Percentiles rank a stretch among this genome's conserved stretches.
phyloP scores from a whole-genome alignment of 1,284 basidiomycete species.

The Cryptococcus sp. region DNA sequence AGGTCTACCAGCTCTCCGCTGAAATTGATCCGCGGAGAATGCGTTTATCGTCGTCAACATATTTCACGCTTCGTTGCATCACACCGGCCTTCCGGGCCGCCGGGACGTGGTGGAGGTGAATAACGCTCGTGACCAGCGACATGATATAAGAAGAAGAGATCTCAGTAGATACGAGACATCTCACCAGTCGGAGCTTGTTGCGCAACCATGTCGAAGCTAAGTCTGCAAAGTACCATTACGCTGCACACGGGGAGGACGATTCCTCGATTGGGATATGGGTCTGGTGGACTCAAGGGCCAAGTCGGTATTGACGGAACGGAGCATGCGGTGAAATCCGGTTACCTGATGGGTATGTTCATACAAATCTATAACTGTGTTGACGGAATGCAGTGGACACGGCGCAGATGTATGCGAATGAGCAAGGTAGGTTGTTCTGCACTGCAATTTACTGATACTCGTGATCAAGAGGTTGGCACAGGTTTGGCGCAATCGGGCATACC shows the following conservation, averaged over 20 bases:
- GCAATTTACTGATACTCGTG: not conserved
- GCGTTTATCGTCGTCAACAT: too few species aligned
- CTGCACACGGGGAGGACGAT: conserved; percentile 54
- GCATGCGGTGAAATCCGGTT: conserved; percentile 68
- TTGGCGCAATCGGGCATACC: conserved; percentile 19
- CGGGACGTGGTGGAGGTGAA: too few species aligned
- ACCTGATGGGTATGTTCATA: conserved; percentile 49
- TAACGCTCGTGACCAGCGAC: too few species aligned
- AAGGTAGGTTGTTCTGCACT: conserved; percentile 23
- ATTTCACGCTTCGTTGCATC: too few species aligned
- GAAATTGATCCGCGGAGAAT: too few species aligned
- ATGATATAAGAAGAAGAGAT: too few species aligned
- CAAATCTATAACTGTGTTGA: not conserved
- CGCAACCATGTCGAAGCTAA: conserved; percentile 21
- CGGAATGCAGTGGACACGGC: conserved; percentile 54
- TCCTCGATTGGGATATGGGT: conserved; percentile 72
- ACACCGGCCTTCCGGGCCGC: too few species aligned
- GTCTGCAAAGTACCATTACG: conserved; percentile 29
- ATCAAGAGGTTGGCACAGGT: conserved; percentile 31
- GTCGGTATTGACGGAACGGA: conserved; percentile 58
- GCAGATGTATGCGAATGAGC: conserved; percentile 72
- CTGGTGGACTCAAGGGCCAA: conserved; percentile 16
- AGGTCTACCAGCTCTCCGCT: too few species aligned
- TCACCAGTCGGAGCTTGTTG: not conserved
- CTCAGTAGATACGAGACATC: too few species aligned